phyloP scores from a whole-genome alignment of 345 rosid species.

The Salix udensis region DNA sequence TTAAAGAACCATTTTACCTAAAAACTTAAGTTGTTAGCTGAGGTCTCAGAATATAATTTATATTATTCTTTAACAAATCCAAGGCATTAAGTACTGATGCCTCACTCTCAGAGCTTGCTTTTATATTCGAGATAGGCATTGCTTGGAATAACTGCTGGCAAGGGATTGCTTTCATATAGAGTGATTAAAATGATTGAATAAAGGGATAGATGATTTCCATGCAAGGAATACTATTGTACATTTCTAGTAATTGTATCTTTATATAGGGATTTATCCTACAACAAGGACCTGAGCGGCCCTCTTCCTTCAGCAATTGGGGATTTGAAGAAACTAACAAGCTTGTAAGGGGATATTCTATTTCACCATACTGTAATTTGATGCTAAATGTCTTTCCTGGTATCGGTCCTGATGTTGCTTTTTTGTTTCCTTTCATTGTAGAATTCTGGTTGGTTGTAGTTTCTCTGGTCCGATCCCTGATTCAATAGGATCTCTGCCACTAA shows the following conservation, averaged over 20 bases:
- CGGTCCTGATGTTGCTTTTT: neutral
- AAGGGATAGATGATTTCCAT: neutral
- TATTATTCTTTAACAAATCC: too few species aligned
- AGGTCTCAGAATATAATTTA: too few species aligned
- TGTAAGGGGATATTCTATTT: conserved; percentile 45
- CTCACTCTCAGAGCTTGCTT: neutral
- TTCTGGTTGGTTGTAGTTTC: conserved; percentile 71
- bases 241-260: conserved; percentile 17
- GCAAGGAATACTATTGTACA: neutral
- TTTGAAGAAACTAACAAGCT: conserved; percentile 48
- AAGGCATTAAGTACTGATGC: neutral
- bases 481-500: conserved; percentile 52
- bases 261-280: conserved; percentile 80
- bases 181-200: neutral
- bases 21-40: too few species aligned
- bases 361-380: neutral
- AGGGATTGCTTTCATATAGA: neutral
- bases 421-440: conserved; percentile 35
- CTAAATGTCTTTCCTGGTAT: neutral
- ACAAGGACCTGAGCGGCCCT: conserved; percentile 53
- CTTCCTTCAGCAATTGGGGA: conserved; percentile 59
- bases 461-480: conserved; percentile 64
- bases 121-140: neutral
- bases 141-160: neutral
- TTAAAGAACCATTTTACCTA: too few species aligned